Evolutionary conservation across 2,329 filamentous ascomycete species (phyloP).

Genomic region (Gliomastix tumulicola): DNA sequence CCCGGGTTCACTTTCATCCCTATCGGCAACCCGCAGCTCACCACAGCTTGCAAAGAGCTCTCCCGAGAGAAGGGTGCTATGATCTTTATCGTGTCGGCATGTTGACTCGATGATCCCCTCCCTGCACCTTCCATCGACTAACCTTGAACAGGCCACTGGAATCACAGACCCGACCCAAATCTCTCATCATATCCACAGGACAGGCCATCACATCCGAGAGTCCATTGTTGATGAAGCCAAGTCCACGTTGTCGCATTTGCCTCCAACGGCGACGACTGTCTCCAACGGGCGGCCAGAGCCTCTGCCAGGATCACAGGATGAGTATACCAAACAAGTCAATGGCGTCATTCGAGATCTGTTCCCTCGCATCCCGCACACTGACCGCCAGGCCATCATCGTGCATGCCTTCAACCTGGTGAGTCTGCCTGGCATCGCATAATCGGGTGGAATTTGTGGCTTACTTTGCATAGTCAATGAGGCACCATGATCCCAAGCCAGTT

Average conservation of each 20-base stretch:
- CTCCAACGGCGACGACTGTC: slow-evolving; percentile 9
- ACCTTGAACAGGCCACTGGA: slow-evolving; percentile 18
- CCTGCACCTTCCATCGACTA: slow-evolving; percentile 5
- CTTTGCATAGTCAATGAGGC: not conserved
- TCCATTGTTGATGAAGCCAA: slow-evolving; percentile 51
- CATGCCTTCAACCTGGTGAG: slow-evolving; percentile 55
- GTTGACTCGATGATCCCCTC: slow-evolving; percentile 13
- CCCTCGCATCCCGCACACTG: slow-evolving; percentile 57
- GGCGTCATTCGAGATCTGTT: slow-evolving; percentile 57
- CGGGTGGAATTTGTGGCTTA: too few relatives aligned
- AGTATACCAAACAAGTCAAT: slow-evolving; percentile 57
- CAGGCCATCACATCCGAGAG: slow-evolving; percentile 54
- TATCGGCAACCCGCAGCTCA: slow-evolving; percentile 54
- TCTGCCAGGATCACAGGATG: slow-evolving; percentile 50
- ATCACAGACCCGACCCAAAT: slow-evolving; percentile 26
- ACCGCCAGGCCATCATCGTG: slow-evolving; percentile 54
- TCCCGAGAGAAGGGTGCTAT: slow-evolving; percentile 55
- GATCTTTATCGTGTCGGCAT: slow-evolving; percentile 61
- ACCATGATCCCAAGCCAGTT: slow-evolving; percentile 39
- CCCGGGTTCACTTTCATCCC: slow-evolving; percentile 58
- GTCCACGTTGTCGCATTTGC: slow-evolving; percentile 15
- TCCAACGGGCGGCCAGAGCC: slow-evolving; percentile 40
- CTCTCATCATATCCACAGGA: slow-evolving; percentile 48
- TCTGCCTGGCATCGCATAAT: too few relatives aligned
- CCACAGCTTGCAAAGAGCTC: slow-evolving; percentile 55